Evolutionary conservation across 495 filamentous ascomycete species (phyloP), one percentile per base, ranked within the genome.

Genomic region (Aspergillus asperescens): DNA sequence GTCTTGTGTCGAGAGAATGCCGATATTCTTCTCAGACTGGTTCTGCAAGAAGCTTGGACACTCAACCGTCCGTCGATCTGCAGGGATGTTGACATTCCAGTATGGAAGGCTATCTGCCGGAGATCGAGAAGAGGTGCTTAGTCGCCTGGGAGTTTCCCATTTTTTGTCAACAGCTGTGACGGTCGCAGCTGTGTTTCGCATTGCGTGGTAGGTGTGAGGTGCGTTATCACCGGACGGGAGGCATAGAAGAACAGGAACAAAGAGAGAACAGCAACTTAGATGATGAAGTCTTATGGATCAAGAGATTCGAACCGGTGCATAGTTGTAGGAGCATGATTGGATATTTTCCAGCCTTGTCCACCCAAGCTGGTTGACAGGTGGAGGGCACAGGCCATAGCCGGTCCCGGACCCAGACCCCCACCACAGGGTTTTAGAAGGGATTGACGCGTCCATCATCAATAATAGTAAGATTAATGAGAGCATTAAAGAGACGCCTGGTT

Each of bases 81-180:
- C 70, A 4, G 86, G 84, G 13, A 93, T 67, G 64, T 95, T 94
- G 56, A 88, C 75, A 35, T 87, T 81, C 88, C 88, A 95, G 73
- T 85, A 95, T 1, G 87, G 85, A 15, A 84, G 22, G 16, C 24
- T 39, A 18, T 43, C 48, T 1, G 50, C 42, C 12, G 55, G 37
- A 12, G 57, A 13, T 31, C 57, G 58, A 13, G 40, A 49, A 5
- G 57, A 52, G 16, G 56, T 25, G 4, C 41, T 37, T 18, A 53
- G 34, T 51, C 59, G 20, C 15, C 31, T 54, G 20, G 63, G 46
- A 9, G 35, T 52, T 62, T 64, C 42, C 63, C 58, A 39, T 65
- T 60, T 38, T 60, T 54, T 29, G 6, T n/a, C 13, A 4, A 35
- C 29, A 2, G 47, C 29, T 20, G 60, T 59, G 50, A 69, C 57